Evolutionary conservation across 805 yeast species (phyloP).

Genomic region (Candida ipomoeae): DNA sequence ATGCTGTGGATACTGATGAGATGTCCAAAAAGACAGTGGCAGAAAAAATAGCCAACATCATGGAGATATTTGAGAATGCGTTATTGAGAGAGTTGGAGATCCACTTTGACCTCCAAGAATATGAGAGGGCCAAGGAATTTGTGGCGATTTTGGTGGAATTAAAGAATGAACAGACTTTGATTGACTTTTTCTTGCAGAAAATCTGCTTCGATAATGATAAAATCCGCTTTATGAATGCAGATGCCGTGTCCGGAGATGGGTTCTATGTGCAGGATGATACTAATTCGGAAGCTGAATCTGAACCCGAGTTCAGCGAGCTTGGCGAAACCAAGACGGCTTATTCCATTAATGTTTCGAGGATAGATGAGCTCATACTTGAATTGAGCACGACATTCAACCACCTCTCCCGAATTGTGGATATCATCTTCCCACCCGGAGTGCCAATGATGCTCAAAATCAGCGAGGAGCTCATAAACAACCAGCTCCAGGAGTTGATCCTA

Average conservation of each 20-base stretch:
- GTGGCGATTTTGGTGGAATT: slow-evolving; percentile 33
- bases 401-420: slow-evolving; percentile 37
- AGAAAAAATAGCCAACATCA: slow-evolving; percentile 48
- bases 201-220: slow-evolving; percentile 37
- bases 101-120: slow-evolving; percentile 48
- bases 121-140: slow-evolving; percentile 31
- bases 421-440: slow-evolving; percentile 39
- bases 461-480: slow-evolving; percentile 43
- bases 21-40: slow-evolving; percentile 26
- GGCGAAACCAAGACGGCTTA: neutral
- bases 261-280: slow-evolving; percentile 18
- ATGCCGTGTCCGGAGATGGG: slow-evolving; percentile 21
- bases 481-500: slow-evolving; percentile 31
- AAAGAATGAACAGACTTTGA: slow-evolving; percentile 39
- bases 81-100: slow-evolving; percentile 63
- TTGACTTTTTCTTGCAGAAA: slow-evolving; percentile 42
- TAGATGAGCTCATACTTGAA: slow-evolving; percentile 24
- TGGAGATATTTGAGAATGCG: slow-evolving; percentile 71
- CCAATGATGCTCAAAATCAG: slow-evolving; percentile 47
- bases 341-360: slow-evolving; percentile 13
- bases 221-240: slow-evolving; percentile 27
- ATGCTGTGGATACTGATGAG: slow-evolving; percentile 30
- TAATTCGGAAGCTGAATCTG: neutral
- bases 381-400: slow-evolving; percentile 35
- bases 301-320: neutral